Base-by-base conservation (phyloP, 345 rosid species). In the Kernera saxatilis region DNA sequence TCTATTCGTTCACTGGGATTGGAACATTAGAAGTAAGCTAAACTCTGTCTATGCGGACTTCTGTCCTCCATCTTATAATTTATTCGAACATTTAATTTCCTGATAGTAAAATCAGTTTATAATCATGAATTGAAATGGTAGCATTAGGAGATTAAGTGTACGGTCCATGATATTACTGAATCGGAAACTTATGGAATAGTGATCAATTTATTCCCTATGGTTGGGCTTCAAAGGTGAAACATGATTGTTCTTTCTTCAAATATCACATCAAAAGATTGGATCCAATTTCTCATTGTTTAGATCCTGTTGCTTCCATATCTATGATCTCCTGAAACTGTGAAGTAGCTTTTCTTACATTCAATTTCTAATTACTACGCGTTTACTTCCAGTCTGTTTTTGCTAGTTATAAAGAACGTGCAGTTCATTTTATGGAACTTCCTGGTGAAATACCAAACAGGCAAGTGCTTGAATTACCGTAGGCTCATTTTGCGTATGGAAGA, bases 341-440 rank as follows among this genome's bases (percentile, higher is more conserved):
- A 23, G 51, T 41, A 17, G 56, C 43, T 40, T 67, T 66, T 71
- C 40, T 29, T 57, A 12, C 21, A 6, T 51, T 40, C 48, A 49
- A 3, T 49, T 51, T 74, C 14, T 22, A 60, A 60, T 46, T 35
- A 27, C 26, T 11, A 25, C 14, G 19, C 13, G 70, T 51, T 52
- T 75, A 2, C 80, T 73, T 69, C 60, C 77, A 93, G 99, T 84
- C 88, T 63, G 97, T 94, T 72, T 94, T 94, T 80, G 80, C 93
- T 54, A 80, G 93, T 78, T 94, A 92, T 77, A 52, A 86, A 63
- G 93, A 89, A n/a, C 99, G 98, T 64, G 88, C 90, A 23, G 98
- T 94, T 74, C 98, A 86, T 85, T 94, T 94, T 72, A 94, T 91
- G 99, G 99, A 92, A 82, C 92, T 94, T 81, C 99, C 99, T 36